Evolutionary conservation across 805 yeast species (phyloP), one percentile per base, ranked within the genome.

Genomic region (Teunomyces lycoperdinae): DNA sequence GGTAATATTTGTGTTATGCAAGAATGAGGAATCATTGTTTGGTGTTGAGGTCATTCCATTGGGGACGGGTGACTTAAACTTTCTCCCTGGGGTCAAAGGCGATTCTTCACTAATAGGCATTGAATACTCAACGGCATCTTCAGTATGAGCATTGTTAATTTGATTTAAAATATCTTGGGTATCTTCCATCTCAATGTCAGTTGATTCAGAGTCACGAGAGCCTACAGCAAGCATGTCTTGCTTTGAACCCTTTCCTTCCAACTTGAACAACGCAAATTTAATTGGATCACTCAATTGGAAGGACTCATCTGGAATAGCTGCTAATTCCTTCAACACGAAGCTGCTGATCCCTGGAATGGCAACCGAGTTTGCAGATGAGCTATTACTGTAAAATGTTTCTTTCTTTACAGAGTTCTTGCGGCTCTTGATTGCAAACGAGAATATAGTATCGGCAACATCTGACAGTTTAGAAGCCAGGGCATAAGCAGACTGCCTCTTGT

Each of bases 241-340:
- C 48, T 52, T 32, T 4, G 50, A 49, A 30, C 45, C 73, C 33
- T 74, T 80, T 0, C 96, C 98, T 66, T 88, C 95, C 28, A 92
- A 71, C 65, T 87, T 91, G 66, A 73, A 73, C 55, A 91, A 71
- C 0, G 98, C 90, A 42, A 83, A 80, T 44, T 75, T 77, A 10
- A 90, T 71, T 0, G 96, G 96, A 64, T 89, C 87, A 13, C 77
- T 80, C 27, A 76, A 79, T 34, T 70, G 74, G 36, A 78, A 70
- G 0, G 83, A 75, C 42, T 85, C 90, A 62, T 92, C 97, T 0
- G 97, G 92, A 44, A 91, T 81, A 5, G 87, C 86, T 1, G 95
- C 95, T 42, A 90, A 74, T 58, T 84, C 89, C 36, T 71, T 69
- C 42, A 73, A 60, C 4, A 70, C 72, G 50, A 59, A 63, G 46